Evolutionary conservation across 495 filamentous ascomycete species (phyloP).

Genomic region (Trichoderma gamsii): DNA sequence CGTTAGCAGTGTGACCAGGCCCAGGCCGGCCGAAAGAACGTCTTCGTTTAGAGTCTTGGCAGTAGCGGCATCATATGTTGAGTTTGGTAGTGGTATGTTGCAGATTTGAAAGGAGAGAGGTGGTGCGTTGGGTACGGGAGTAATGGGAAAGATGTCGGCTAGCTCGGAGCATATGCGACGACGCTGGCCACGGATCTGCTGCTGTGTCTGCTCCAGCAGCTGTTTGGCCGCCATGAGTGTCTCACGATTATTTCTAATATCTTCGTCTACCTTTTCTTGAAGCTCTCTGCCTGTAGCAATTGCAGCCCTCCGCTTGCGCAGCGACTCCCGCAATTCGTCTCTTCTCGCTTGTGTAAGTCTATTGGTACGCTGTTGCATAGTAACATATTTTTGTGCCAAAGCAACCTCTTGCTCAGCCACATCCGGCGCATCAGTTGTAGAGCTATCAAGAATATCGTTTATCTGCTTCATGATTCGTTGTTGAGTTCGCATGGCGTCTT

Average conservation of each 20-base stretch:
- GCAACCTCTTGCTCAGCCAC: constrained; percentile 58
- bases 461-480: constrained; percentile 73
- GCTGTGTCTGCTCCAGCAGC: constrained; percentile 50
- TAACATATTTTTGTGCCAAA: constrained; percentile 54
- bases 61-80: constrained; percentile 50
- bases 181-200: constrained; percentile 70
- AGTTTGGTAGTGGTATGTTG: constrained; percentile 69
- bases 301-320: constrained; percentile 56
- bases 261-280: constrained; percentile 51
- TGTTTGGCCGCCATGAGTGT: constrained; percentile 51
- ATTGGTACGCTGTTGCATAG: constrained; percentile 57
- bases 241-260: constrained; percentile 49
- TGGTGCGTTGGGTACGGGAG: constrained; percentile 45
- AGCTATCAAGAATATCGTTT: constrained; percentile 56
- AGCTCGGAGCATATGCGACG: constrained; percentile 83
- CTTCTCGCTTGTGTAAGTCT: constrained; percentile 52
- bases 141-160: constrained; percentile 69
- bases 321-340: constrained; percentile 57
- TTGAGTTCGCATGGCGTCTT: constrained; percentile 78
- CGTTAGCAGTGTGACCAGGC: constrained; percentile 70
- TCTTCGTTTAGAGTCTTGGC: constrained; percentile 43
- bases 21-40: constrained; percentile 71
- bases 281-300: constrained; percentile 56
- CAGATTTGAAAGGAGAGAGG: constrained; percentile 74
- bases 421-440: constrained; percentile 45